Percentiles rank a stretch among this genome's conserved stretches.
phyloP scores from a whole-genome alignment of 441 rosid species.

The Erysimum pusillum region DNA sequence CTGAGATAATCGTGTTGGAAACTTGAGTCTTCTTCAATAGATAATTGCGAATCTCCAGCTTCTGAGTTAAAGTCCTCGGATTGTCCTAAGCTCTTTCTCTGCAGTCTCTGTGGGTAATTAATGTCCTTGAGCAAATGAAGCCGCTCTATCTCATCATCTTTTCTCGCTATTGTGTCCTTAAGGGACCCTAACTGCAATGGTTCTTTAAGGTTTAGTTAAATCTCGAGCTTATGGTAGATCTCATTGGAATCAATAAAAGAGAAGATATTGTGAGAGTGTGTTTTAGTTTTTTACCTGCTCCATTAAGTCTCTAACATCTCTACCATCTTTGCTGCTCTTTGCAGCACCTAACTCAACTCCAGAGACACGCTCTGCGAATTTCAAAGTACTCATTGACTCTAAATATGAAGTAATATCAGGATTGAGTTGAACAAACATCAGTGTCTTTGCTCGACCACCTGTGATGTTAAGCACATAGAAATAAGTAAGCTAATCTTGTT shows the following conservation, averaged over 20 bases:
- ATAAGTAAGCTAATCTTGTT: constrained; percentile 18
- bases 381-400: constrained; percentile 70
- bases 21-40: constrained; percentile 48
- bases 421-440: constrained; percentile 79
- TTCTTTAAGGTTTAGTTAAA: constrained; percentile 48
- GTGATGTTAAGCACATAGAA: constrained; percentile 32
- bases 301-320: constrained; percentile 70
- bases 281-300: constrained; percentile 56
- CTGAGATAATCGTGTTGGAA: constrained; percentile 43
- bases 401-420: constrained; percentile 62
- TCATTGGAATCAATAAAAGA: constrained; percentile 14
- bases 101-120: constrained; percentile 48
- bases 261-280: constrained; percentile 16
- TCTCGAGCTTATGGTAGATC: constrained; percentile 52
- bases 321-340: constrained; percentile 70
- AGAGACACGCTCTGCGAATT: constrained; percentile 77
- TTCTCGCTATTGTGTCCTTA: constrained; percentile 62
- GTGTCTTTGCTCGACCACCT: constrained; percentile 78
- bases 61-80: constrained; percentile 48
- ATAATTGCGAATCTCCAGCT: constrained; percentile 45
- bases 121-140: constrained; percentile 67
- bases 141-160: constrained; percentile 75
- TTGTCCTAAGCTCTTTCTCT: constrained; percentile 42
- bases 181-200: constrained; percentile 67
- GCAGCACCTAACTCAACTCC: constrained; percentile 82